phyloP scores from a whole-genome alignment of 495 filamentous ascomycete species.

The Amphirosellinia nigrospora region DNA sequence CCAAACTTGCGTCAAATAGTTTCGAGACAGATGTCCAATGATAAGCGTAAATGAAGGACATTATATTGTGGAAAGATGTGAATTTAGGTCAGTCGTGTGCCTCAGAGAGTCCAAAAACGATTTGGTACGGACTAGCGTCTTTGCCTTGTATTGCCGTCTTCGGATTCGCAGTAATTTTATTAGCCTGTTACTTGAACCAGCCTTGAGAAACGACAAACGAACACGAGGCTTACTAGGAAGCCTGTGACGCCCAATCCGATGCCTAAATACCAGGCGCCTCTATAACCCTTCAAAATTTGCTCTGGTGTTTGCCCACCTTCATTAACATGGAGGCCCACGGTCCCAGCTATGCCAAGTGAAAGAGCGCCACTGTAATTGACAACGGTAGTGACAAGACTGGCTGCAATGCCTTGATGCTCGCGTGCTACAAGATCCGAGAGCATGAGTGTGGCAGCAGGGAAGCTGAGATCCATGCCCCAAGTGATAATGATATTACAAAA shows the following conservation, averaged over 20 bases:
- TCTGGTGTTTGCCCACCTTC: conserved; percentile 39
- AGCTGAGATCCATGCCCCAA: conserved; percentile 62
- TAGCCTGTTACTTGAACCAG: not conserved
- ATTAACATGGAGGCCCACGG: conserved; percentile 48
- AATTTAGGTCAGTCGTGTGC: not conserved
- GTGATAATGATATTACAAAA: conserved; percentile 56
- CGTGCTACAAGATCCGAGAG: conserved; percentile 51
- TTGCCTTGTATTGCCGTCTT: not conserved
- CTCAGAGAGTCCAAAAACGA: not conserved
- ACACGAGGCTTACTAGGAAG: conserved; percentile 32
- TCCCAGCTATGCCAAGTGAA: conserved; percentile 57
- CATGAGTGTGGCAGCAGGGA: conserved; percentile 51
- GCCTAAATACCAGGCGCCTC: conserved; percentile 46
- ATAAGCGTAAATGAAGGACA: not conserved
- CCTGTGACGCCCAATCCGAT: conserved; percentile 36
- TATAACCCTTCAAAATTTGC: conserved; percentile 48
- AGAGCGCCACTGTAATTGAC: conserved; percentile 55
- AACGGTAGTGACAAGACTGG: conserved; percentile 52
- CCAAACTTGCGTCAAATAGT: not conserved
- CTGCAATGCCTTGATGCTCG: conserved; percentile 53
- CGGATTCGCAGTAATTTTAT: not conserved
- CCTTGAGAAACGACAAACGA: conserved; percentile 38
- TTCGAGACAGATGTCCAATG: not conserved
- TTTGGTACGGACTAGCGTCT: not conserved
- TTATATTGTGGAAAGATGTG: not conserved